Conservation (phyloP, 805 yeast species). For the Candida ortonii region DNA sequence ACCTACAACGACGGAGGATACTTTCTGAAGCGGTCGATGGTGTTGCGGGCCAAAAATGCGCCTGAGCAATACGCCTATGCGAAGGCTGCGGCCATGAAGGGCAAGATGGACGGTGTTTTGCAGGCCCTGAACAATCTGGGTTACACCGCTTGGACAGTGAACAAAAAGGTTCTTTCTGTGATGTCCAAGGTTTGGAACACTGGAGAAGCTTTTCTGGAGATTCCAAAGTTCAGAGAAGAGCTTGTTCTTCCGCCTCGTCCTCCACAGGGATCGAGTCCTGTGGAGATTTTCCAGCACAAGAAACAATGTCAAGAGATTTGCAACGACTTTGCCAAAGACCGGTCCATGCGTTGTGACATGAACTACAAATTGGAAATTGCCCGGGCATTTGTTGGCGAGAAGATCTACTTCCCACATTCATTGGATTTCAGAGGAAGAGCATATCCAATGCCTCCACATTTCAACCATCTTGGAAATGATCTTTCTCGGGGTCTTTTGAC, state of each 20-base stretch:
- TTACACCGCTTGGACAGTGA: constrained; percentile 88
- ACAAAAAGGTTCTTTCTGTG: constrained; percentile 62
- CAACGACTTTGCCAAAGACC: constrained; percentile 59
- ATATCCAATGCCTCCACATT: constrained; percentile 76
- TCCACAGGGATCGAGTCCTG: constrained; percentile 65
- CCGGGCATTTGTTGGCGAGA: constrained; percentile 81
- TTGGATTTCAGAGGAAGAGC: constrained; percentile 84
- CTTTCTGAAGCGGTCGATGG: constrained; percentile 53
- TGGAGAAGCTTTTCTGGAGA: constrained; percentile 69
- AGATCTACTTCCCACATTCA: constrained; percentile 75
- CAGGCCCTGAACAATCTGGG: constrained; percentile 86
- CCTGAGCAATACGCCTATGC: constrained; percentile 89
- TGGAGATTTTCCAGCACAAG: constrained; percentile 65
- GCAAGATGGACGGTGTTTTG: constrained; percentile 63
- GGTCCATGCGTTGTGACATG: constrained; percentile 90
- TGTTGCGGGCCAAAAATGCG: constrained; percentile 78
- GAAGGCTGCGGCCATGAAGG: constrained; percentile 74
- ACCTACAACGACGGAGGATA: constrained; percentile 84
- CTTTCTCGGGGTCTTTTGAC: constrained; percentile 66
- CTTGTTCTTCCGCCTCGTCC: constrained; percentile 55
- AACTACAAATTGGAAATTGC: constrained; percentile 95
- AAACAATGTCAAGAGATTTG: constrained; percentile 53
- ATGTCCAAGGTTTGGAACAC: constrained; percentile 84
- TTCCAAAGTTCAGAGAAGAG: constrained; percentile 53
- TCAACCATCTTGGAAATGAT: constrained; percentile 79